Evolutionary conservation across 139 green algal genomes (phyloP).

Genomic region (Eudorina sp.): DNA sequence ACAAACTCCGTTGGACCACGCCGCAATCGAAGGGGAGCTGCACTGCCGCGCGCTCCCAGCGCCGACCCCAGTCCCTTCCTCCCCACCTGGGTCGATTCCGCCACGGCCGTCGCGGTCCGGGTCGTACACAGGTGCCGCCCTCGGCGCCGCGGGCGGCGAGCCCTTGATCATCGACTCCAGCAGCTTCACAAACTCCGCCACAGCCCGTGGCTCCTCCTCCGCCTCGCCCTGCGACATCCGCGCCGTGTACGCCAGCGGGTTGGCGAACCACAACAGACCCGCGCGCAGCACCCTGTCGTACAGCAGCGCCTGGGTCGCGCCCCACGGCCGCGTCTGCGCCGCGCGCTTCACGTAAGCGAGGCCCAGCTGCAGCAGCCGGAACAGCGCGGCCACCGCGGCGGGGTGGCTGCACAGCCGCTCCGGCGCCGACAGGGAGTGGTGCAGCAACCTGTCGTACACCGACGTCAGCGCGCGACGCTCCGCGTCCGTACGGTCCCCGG

Average conservation of each 20-base stretch:
- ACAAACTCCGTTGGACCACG: no score
- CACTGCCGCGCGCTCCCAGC: no score
- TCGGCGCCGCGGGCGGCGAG: background rate
- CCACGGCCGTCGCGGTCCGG: slow-evolving; percentile 3
- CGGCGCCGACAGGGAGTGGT: slow-evolving; percentile 56
- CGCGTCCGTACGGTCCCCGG: slow-evolving; percentile 33
- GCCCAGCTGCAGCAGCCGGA: slow-evolving; percentile 74
- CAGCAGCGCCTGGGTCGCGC: slow-evolving; percentile 36
- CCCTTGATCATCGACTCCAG: background rate
- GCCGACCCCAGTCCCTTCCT: no score
- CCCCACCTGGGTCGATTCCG: slow-evolving; percentile 19
- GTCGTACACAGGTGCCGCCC: background rate
- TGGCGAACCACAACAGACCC: slow-evolving; percentile 62
- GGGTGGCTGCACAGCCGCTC: slow-evolving; percentile 71
- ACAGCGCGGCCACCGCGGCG: slow-evolving; percentile 67
- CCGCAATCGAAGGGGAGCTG: no score
- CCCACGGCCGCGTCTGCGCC: background rate
- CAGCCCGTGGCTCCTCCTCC: slow-evolving; percentile 52
- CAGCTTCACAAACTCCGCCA: slow-evolving; percentile 48
- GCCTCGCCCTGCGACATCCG: slow-evolving; percentile 50
- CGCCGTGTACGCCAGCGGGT: slow-evolving; percentile 41
- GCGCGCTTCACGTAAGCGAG: slow-evolving; percentile 52
- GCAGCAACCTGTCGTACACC: slow-evolving; percentile 59
- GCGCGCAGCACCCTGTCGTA: slow-evolving; percentile 55
- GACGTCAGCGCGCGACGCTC: slow-evolving; percentile 41